These are phyloP conservation scores for Cryptosporidium meleagridis DNA, from an alignment of 169 alveolate species.

Conservation along the genomic window DNA sequence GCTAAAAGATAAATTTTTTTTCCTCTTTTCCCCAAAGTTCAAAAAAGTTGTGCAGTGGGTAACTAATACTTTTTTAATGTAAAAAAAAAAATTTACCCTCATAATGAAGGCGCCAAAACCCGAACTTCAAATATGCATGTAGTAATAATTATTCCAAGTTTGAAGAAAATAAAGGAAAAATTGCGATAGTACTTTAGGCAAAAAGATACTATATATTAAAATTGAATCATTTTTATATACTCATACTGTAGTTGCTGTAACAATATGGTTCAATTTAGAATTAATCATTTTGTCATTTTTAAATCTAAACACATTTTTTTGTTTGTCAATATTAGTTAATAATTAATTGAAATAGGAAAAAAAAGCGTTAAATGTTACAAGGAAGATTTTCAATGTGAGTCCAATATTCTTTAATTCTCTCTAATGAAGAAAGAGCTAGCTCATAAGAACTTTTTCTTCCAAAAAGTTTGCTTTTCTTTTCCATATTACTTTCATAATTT, in stretches of 20 bases:
- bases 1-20: too few species aligned
- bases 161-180: background rate
- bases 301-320: background rate
- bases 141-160: background rate
- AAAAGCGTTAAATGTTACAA: background rate
- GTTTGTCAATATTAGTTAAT: background rate
- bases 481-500: background rate
- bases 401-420: conserved; percentile 39
- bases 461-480: conserved; percentile 1
- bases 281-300: too few species aligned
- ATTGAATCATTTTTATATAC: too few species aligned
- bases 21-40: background rate
- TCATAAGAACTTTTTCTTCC: conserved; percentile 14
- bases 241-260: background rate
- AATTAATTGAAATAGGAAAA: background rate
- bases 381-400: conserved; percentile 18
- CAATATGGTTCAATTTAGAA: background rate
- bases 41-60: conserved; percentile 15
- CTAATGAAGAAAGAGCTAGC: conserved; percentile 2
- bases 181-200: background rate
- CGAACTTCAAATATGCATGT: background rate
- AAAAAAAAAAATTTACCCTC: conserved; percentile 11
- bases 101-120: background rate
- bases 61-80: background rate
- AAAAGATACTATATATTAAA: background rate